These are phyloP conservation scores for Clathrus columnatus DNA, from an alignment of 768 basidiomycete species.

Conservation along the genomic window DNA sequence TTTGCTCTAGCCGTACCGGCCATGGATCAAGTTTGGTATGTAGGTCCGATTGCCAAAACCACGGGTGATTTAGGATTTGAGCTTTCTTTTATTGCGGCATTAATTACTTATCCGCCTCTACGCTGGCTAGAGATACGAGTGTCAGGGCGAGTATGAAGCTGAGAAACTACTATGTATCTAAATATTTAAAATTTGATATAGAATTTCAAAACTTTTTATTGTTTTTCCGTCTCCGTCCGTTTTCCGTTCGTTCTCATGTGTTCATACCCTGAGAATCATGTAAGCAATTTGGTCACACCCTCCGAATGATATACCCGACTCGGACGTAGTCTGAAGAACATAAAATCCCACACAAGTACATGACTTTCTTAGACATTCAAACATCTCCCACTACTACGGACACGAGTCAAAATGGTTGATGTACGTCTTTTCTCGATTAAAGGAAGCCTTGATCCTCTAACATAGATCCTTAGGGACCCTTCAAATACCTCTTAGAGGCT, in stretches of 20 bases:
- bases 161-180: neutral
- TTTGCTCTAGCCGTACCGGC: constrained; percentile 47
- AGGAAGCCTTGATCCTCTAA: neutral
- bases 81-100: constrained; percentile 42
- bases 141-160: neutral
- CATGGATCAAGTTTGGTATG: constrained; percentile 66
- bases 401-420: neutral
- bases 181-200: too few relatives aligned
- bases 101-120: constrained; percentile 44
- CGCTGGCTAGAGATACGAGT: constrained; percentile 29
- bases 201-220: neutral
- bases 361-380: neutral
- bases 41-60: constrained; percentile 53
- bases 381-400: neutral
- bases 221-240: neutral
- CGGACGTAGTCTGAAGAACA: neutral
- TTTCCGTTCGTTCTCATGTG: neutral
- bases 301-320: neutral
- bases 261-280: neutral
- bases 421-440: neutral
- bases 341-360: neutral
- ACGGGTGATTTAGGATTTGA: constrained; percentile 70
- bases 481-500: constrained; percentile 42
- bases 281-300: neutral
- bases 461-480: neutral